These are phyloP conservation scores for Avena atlantica DNA, from an alignment of 176 grass and related monocot species.

Conservation along the genomic window DNA sequence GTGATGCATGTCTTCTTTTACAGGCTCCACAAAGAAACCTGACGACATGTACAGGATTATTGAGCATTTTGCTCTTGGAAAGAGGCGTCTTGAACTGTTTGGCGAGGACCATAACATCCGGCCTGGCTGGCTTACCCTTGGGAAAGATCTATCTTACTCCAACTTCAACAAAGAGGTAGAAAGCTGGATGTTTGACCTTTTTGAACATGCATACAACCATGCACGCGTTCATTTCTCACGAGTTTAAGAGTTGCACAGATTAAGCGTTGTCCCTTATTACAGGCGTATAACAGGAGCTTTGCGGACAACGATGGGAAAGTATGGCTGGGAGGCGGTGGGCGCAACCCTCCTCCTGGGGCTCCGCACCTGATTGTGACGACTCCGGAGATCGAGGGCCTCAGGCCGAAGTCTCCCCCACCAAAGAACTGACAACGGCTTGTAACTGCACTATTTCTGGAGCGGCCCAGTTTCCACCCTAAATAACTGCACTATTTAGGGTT, in stretches of 20 bases:
- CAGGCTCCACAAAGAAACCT: slow-evolving; percentile 93
- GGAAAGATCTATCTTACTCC: slow-evolving; percentile 89
- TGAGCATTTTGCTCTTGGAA: slow-evolving; percentile 98
- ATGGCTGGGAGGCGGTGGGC: slow-evolving; percentile 86
- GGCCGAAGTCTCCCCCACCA: slow-evolving; percentile 81
- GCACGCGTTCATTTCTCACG: background rate
- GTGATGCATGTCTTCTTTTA: background rate
- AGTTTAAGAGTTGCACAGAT: background rate
- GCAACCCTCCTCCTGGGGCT: slow-evolving; percentile 91
- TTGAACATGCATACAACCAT: background rate
- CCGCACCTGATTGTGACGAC: slow-evolving; percentile 89
- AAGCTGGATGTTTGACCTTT: background rate
- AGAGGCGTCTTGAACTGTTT: slow-evolving; percentile 87
- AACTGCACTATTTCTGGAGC: slow-evolving; percentile 36
- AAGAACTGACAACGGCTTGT: slow-evolving; percentile 58
- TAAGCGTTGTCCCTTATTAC: slow-evolving; percentile 13
- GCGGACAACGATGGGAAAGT: slow-evolving; percentile 81
- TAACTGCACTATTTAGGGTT: no score
- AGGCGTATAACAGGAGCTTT: slow-evolving; percentile 78
- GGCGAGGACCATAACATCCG: slow-evolving; percentile 98
- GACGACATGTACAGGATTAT: slow-evolving; percentile 98
- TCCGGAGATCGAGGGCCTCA: slow-evolving; percentile 78
- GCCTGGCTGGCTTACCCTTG: slow-evolving; percentile 87
- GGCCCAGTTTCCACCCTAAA: no score
- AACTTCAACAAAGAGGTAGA: slow-evolving; percentile 93